Base-by-base conservation (phyloP, 2,329 filamentous ascomycete species). In the Colletotrichum abscissum region DNA sequence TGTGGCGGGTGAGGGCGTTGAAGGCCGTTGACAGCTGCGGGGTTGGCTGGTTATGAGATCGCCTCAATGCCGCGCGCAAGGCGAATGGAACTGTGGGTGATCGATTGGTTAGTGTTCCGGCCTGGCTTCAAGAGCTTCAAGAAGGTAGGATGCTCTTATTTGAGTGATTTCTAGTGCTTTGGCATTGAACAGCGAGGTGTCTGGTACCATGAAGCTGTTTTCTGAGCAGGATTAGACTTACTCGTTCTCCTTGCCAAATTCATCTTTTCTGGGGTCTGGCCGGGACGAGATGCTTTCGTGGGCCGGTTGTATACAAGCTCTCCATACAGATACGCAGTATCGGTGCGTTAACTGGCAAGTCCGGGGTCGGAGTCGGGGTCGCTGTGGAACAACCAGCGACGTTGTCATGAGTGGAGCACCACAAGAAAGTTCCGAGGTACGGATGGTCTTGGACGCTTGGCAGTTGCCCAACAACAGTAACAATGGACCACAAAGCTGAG, bases 31-130 rank as follows among this genome's bases (percentile, higher is more conserved):
- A 6, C 35, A 49, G 58, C 30, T 69, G 69, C 66, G 71, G 71
- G 71, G 71, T 71, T 42, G 46, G 12, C 42, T n/a, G 60, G 59
- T 22, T 55, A 59, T 26, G 49, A 24, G 26, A 38, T 63, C 57
- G 69, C 19, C 58, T n/a, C n/a, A 67, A 67, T 26, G 59, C 35
- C 65, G 69, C 28, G 30, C 58, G 42, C 28, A 65, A 28, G 67
- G 52, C 55, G 46, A 46, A 19, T 9, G 55, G 28, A 28, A 59
- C 71, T 73, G 62, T 46, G 30, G 58, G 46, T 57, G 28, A 22
- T 24, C 67, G 42, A 49, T 70, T 60, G 56, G 54, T 70, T 42
- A 70, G 56, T 62, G 67, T 33, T 59, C 59, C 70, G 70, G 63
- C 5, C 55, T 55, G 59, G 54, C 42, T 72, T 55, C 33, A 24